Evolutionary conservation across 305 asterid genomes (phyloP).

Genomic region (Withania somnifera): DNA sequence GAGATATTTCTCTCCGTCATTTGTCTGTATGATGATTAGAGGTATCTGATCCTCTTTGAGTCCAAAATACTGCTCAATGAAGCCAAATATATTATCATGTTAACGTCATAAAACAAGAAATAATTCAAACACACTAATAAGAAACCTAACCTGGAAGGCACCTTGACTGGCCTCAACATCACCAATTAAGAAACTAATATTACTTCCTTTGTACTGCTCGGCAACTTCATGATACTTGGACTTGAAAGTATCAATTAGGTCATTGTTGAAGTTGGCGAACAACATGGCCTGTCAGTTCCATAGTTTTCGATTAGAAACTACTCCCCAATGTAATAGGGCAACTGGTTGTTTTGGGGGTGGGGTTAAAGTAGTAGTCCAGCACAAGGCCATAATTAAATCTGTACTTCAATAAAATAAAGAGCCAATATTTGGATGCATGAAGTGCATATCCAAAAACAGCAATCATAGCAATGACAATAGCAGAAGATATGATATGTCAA

Average conservation of each 20-base stretch:
- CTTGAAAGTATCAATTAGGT: slow-evolving; percentile 50
- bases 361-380: background rate
- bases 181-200: slow-evolving; percentile 66
- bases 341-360: background rate
- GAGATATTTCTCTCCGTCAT: slow-evolving; percentile 57
- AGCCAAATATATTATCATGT: slow-evolving; percentile 7
- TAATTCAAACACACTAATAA: background rate
- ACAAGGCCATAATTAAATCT: background rate
- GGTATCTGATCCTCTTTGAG: slow-evolving; percentile 79
- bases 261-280: slow-evolving; percentile 52
- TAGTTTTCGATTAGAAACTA: background rate
- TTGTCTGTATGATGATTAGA: slow-evolving; percentile 58
- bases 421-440: background rate
- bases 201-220: slow-evolving; percentile 51
- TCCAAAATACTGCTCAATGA: slow-evolving; percentile 57
- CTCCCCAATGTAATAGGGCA: background rate
- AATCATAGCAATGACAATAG: background rate
- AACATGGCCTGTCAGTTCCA: slow-evolving; percentile 58
- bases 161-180: slow-evolving; percentile 81
- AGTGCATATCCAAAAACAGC: background rate
- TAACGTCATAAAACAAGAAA: background rate
- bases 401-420: background rate
- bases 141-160: slow-evolving; percentile 73
- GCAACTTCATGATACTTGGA: slow-evolving; percentile 68
- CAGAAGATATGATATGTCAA: background rate